phyloP scores from a whole-genome alignment of 371 early-diverging fungal genomes.

The Paraphysoderma sedebokerense region DNA sequence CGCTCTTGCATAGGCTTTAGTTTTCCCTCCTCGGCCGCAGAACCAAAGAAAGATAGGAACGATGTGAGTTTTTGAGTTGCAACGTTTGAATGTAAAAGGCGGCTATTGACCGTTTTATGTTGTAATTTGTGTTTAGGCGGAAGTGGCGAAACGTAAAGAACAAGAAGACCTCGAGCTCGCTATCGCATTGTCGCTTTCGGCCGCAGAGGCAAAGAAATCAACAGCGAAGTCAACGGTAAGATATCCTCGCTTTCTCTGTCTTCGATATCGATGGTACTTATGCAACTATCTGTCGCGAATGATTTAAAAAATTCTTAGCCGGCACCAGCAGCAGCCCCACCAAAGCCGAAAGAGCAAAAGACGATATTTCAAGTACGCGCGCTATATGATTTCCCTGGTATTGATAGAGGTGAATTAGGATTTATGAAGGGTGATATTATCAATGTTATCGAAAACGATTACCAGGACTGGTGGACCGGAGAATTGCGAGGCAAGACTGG shows the following conservation, averaged over 20 bases:
- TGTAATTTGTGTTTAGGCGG: too few species aligned
- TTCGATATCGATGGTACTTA: neutral
- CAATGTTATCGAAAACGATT: conserved; percentile 62
- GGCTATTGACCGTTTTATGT: too few species aligned
- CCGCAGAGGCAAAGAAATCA: too few species aligned
- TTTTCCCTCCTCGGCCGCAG: conserved; percentile 72
- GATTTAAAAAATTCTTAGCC: neutral
- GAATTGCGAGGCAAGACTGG: conserved; percentile 50
- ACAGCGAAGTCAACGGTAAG: too few species aligned
- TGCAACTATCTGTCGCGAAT: conserved; percentile 3
- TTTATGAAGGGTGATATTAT: conserved; percentile 62
- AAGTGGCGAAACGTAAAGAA: conserved; percentile 61
- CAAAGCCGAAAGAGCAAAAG: conserved; percentile 9
- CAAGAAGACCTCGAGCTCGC: conserved; percentile 82
- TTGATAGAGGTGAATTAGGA: conserved; percentile 65
- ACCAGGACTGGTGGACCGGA: conserved; percentile 86
- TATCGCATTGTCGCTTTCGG: conserved; percentile 71
- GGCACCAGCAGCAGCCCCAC: conserved; percentile 1
- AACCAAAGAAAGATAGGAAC: conserved; percentile 52
- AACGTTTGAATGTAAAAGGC: too few species aligned
- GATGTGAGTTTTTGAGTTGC: too few species aligned
- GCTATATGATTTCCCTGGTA: conserved; percentile 65
- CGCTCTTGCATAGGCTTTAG: conserved; percentile 33
- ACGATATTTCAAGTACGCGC: conserved; percentile 58
- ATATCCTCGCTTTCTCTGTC: too few species aligned